Evolutionary conservation across 1,284 basidiomycete species (phyloP), one percentile per base, ranked within the genome.

Genomic region (Ceratobasidium sp.): DNA sequence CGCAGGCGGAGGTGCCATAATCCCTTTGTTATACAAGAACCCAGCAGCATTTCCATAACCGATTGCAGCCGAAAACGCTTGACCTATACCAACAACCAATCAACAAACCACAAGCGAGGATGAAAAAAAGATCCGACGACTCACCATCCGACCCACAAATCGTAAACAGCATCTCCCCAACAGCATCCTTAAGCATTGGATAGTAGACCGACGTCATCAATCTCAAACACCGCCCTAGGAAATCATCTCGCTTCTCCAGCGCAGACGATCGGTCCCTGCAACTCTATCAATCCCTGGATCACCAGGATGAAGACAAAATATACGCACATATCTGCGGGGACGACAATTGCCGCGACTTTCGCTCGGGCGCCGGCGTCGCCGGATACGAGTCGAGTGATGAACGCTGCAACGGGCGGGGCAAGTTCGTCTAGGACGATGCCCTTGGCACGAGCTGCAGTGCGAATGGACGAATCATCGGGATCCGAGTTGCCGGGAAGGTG

Each of bases 1-100:
- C 29, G 51, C 68, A 4, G 82, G 77, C 0, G 87, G 86, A 0
- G 89, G 88, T 65, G 85, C 88, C 78, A 92, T 85, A 77, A 97
- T 86, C 14, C 94, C 94, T 80, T 94, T 95, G 79, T 93, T 89
- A 84, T 95, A 96, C 34, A 98, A 85, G 84, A 94, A 92, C 0
- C 96, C 96, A 0, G 95, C 94, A 39, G 95, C 94, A 79, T 95
- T 95, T 27, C 96, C 96, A 78, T 98, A 97, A 2, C 95, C 95
- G 61, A 96, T 88, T 68, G 92, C 89, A 5, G 88, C 85, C 7
- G 89, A 88, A 8, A 97, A 84, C 0, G 84, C 86, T 16, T 86
- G 85, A 24, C 91, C 93, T 94, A 79, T 31, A 69, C 31, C 51
- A 22, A n/a, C 74, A n/a, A 27, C 41, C 31, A 16, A 53, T 39